phyloP scores from a whole-genome alignment of 2,329 filamentous ascomycete species.

The Dothideomycetes sp. region DNA sequence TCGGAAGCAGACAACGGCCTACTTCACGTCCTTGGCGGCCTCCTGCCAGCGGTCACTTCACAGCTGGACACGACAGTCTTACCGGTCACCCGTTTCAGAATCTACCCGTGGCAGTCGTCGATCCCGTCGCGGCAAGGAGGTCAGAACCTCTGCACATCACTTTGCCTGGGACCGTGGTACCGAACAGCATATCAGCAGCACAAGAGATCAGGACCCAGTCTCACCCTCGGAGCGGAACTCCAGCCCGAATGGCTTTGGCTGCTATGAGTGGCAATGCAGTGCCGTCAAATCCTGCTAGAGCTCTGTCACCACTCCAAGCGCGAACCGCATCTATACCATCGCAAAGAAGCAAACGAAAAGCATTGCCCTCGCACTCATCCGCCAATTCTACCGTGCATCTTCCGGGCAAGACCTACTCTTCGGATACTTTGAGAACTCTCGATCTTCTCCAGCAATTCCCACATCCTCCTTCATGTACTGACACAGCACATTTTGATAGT shows the following conservation, averaged over 20 bases:
- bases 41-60: slow-evolving; percentile 19
- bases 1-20: background rate
- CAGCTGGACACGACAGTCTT: slow-evolving; percentile 12
- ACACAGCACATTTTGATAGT: no score
- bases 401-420: slow-evolving; percentile 1
- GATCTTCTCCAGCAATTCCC: slow-evolving; percentile 16
- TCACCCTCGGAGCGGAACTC: slow-evolving; percentile 11
- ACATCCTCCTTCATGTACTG: slow-evolving; percentile 16
- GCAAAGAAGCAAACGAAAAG: background rate
- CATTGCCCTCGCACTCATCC: background rate
- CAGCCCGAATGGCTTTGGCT: slow-evolving; percentile 12
- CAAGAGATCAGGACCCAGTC: no score
- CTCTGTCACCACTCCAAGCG: slow-evolving; percentile 3
- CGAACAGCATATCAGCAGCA: no score
- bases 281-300: slow-evolving; percentile 13
- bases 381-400: slow-evolving; percentile 7
- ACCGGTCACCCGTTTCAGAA: slow-evolving; percentile 16
- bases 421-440: slow-evolving; percentile 12
- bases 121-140: no score
- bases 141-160: no score
- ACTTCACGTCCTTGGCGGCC: slow-evolving; percentile 16
- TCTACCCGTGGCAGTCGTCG: slow-evolving; percentile 7
- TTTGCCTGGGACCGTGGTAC: no score
- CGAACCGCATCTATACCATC: slow-evolving; percentile 12
- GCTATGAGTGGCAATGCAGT: slow-evolving; percentile 14